Evolutionary conservation across 768 basidiomycete genomes (phyloP).

Genomic region (Suillus variegatus): DNA sequence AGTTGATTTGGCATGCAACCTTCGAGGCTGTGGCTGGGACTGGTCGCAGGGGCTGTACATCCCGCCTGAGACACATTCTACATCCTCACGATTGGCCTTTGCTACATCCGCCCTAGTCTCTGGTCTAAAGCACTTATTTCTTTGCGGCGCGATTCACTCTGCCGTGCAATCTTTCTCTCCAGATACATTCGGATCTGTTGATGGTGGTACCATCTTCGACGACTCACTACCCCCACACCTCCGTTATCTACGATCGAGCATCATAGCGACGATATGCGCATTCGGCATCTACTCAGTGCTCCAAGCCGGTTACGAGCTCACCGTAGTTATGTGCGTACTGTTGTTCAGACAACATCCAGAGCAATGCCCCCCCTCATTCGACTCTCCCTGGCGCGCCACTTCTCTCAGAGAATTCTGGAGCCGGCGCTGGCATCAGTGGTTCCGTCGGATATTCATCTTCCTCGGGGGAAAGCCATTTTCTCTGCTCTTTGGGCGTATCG

Average conservation of each 20-base stretch:
- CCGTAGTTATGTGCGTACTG: constrained; percentile 23
- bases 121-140: constrained; percentile 35
- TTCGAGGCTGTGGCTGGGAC: constrained; percentile 64
- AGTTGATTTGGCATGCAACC: constrained; percentile 48
- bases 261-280: constrained; percentile 45
- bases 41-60: constrained; percentile 43
- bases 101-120: constrained; percentile 34
- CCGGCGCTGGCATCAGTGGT: constrained; percentile 39
- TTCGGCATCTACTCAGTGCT: constrained; percentile 48
- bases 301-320: constrained; percentile 33
- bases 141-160: constrained; percentile 48
- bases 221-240: constrained; percentile 26
- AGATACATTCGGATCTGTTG: constrained; percentile 26
- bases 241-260: constrained; percentile 39
- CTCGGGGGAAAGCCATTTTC: constrained; percentile 32
- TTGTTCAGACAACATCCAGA: constrained; percentile 29
- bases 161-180: constrained; percentile 48
- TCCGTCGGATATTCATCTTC: constrained; percentile 33
- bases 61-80: constrained; percentile 42
- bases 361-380: constrained; percentile 36
- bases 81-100: constrained; percentile 40
- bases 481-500: constrained; percentile 46
- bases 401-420: constrained; percentile 41
- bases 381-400: constrained; percentile 35
- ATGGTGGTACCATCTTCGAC: constrained; percentile 35